Evolutionary conservation across 169 alveolate genomes (phyloP).

Genomic region (Cryptosporidium parvum): DNA sequence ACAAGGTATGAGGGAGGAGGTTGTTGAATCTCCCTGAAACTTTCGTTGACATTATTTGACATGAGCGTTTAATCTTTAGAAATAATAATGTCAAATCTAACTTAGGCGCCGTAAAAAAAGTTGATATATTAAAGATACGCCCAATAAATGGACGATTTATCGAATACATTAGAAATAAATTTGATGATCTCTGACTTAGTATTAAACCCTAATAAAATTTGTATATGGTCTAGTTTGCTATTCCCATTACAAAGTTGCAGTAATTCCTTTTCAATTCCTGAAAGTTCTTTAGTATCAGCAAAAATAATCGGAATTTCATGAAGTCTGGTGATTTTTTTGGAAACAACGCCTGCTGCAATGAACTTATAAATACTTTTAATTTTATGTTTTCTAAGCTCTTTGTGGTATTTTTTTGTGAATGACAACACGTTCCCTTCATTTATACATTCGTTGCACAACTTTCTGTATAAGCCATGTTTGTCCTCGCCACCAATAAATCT

Average conservation of each 20-base stretch:
- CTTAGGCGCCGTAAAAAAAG: constrained; percentile 13
- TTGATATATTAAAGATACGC: constrained; percentile 44
- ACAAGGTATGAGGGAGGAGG: constrained; percentile 4
- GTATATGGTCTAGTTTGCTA: constrained; percentile 35
- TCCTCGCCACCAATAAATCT: constrained; percentile 48
- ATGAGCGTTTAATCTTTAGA: neutral
- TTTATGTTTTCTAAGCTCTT: constrained; percentile 5
- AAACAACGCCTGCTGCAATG: constrained; percentile 25
- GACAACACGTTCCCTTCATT: constrained; percentile 42
- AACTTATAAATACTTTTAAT: constrained; percentile 31
- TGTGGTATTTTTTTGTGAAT: constrained; percentile 31
- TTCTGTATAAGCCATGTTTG: constrained; percentile 20
- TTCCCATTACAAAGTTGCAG: constrained; percentile 29
- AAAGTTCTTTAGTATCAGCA: neutral
- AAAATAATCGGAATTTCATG: constrained; percentile 54
- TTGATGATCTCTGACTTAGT: constrained; percentile 16
- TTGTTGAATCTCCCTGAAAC: constrained; percentile 16
- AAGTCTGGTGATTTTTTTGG: constrained; percentile 33
- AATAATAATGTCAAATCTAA: neutral
- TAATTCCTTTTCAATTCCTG: constrained; percentile 8
- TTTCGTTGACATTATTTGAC: constrained; percentile 18
- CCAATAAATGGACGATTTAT: constrained; percentile 40
- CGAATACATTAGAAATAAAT: neutral
- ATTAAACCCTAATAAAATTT: constrained; percentile 42
- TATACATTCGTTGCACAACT: constrained; percentile 32